A percentile compares a stretch with the other conserved stretches of the same genome.
Conservation (phyloP, 345 rosid genomes). For the Reutealis trisperma region DNA sequence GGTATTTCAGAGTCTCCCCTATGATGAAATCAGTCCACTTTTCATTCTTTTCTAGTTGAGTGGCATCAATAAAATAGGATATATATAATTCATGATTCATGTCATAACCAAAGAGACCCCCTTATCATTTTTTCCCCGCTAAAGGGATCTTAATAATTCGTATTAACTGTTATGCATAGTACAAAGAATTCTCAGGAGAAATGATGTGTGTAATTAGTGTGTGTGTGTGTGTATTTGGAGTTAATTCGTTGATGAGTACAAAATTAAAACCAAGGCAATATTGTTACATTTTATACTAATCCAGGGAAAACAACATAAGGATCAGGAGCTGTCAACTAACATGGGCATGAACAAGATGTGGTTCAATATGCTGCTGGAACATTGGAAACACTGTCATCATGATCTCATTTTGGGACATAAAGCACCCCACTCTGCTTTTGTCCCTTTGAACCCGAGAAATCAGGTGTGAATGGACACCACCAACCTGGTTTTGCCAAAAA, state of each 20-base stretch:
- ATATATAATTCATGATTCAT: neutral
- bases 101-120: neutral
- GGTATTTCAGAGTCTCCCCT: neutral
- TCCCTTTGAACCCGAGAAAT: constrained; percentile 99
- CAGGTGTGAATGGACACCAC: constrained; percentile 98
- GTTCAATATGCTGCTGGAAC: constrained; percentile 98
- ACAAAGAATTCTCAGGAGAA: neutral
- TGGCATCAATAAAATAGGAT: too few relatives aligned
- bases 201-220: neutral
- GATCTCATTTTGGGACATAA: constrained; percentile 96
- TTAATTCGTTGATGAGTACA: too few relatives aligned
- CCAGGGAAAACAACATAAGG: constrained; percentile 11
- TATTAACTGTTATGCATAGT: neutral
- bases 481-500: constrained; percentile 65
- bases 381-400: constrained; percentile 98
- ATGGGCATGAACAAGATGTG: constrained; percentile 99
- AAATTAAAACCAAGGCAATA: neutral
- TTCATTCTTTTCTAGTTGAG: neutral
- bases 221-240: neutral
- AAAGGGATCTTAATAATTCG: neutral
- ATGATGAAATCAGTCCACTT: neutral
- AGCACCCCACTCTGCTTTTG: constrained; percentile 85
- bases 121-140: neutral
- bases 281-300: neutral
- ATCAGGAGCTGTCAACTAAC: constrained; percentile 50